Evolutionary conservation across 305 asterid species (phyloP).

Genomic region (Fraxinus ornus): DNA sequence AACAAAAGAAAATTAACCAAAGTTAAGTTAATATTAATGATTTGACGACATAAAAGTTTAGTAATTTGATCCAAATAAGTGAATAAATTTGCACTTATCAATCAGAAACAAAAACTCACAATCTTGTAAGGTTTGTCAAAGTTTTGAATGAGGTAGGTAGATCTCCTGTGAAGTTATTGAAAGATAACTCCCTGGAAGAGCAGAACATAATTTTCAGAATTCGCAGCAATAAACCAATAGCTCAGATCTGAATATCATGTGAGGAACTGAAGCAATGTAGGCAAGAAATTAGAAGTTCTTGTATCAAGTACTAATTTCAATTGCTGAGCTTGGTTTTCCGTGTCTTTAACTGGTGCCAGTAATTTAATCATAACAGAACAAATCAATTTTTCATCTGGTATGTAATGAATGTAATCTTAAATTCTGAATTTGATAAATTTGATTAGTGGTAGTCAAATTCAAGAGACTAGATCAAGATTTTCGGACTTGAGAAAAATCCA

Average conservation of each 20-base stretch:
- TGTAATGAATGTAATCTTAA: neutral
- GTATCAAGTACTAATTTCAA: neutral
- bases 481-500: neutral
- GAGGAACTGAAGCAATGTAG: neutral
- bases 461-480: neutral
- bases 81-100: no score
- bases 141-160: conserved; percentile 69
- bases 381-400: neutral
- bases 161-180: conserved; percentile 80
- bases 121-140: conserved; percentile 52
- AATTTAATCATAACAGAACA: neutral
- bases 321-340: neutral
- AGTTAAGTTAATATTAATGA: no score
- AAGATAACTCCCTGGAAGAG: conserved; percentile 74
- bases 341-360: neutral
- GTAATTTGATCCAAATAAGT: no score
- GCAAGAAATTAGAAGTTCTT: neutral
- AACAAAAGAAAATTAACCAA: no score
- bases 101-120: conserved; percentile 48
- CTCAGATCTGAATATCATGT: neutral
- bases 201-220: conserved; percentile 22
- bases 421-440: neutral
- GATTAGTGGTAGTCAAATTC: neutral
- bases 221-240: neutral
- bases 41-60: no score